phyloP scores from a whole-genome alignment of 73 alveolate genomes.

The Paramecium bursaria region DNA sequence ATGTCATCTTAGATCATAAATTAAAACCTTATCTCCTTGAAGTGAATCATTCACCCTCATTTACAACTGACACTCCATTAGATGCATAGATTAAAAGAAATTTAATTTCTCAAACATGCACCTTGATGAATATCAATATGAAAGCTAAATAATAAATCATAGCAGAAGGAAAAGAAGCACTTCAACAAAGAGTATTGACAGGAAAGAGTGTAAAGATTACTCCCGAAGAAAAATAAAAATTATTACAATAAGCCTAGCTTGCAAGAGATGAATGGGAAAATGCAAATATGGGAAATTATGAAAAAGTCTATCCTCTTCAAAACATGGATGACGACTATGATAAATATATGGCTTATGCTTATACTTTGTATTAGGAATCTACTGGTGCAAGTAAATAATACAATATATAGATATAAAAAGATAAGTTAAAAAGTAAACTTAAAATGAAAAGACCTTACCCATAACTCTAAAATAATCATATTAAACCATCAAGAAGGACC shows the following conservation, averaged over 20 bases:
- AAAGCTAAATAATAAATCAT: conserved; percentile 31
- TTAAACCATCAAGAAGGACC: conserved; percentile 17
- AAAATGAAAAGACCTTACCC: too few relatives aligned
- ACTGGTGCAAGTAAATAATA: conserved; percentile 65
- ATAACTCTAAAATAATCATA: too few relatives aligned
- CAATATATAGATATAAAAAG: conserved; percentile 1
- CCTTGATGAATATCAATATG: conserved; percentile 53
- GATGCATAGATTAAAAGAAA: conserved; percentile 65
- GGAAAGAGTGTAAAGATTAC: conserved; percentile 17
- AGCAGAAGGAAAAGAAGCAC: conserved; percentile 6
- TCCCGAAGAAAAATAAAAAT: conserved; percentile 66
- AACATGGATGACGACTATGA: conserved; percentile 54
- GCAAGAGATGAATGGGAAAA: conserved; percentile 72
- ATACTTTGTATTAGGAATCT: conserved; percentile 46
- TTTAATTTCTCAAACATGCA: conserved; percentile 51
- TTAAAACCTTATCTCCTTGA: conserved; percentile 70
- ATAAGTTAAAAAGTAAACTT: background rate
- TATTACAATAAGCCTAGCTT: conserved; percentile 31
- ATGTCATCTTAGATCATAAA: conserved; percentile 70
- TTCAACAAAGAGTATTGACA: conserved; percentile 65
- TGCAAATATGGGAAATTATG: conserved; percentile 68
- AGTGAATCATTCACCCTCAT: conserved; percentile 75
- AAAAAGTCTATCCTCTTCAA: conserved; percentile 55
- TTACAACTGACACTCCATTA: conserved; percentile 74
- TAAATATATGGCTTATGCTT: conserved; percentile 43